Percentiles rank a stretch among this genome's conserved stretches.
Conservation (phyloP, 1,139 yeast species). For the Blastobotrys serpentis region DNA sequence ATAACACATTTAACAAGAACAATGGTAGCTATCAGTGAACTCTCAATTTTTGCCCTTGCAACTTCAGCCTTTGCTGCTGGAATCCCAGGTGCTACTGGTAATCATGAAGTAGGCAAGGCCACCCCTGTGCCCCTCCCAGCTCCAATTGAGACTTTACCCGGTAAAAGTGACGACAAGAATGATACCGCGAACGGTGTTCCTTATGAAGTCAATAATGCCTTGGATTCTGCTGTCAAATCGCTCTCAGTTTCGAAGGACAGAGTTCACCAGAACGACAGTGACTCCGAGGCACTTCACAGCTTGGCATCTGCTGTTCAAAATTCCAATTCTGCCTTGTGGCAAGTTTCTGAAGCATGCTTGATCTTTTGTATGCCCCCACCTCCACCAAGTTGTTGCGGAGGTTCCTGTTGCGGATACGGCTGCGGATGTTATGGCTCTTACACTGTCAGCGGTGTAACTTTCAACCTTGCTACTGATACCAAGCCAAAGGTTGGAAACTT, state of each 20-base stretch:
- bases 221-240: not conserved
- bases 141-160: not conserved
- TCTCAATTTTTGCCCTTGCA: conserved; percentile 1
- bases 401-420: conserved; percentile 1
- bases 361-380: conserved; percentile 10
- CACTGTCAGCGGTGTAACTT: conserved; percentile 4
- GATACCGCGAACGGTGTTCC: conserved; percentile 8
- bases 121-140: not conserved
- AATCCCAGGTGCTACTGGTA: not conserved
- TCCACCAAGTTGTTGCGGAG: conserved; percentile 2
- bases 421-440: conserved; percentile 7
- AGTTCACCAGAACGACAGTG: conserved; percentile 5
- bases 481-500: conserved; percentile 15
- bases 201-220: not conserved
- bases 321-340: conserved; percentile 22
- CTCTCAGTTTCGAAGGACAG: not conserved
- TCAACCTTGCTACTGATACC: conserved; percentile 6
- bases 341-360: conserved; percentile 21
- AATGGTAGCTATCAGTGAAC: conserved; percentile 6
- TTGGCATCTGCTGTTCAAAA: conserved; percentile 6
- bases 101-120: not conserved
- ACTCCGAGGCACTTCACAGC: not conserved
- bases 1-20: too few relatives aligned
- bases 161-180: not conserved
- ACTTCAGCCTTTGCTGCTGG: not conserved